Base-by-base conservation (phyloP, 352 stramenopile genomes). In the Peronospora farinosa region DNA sequence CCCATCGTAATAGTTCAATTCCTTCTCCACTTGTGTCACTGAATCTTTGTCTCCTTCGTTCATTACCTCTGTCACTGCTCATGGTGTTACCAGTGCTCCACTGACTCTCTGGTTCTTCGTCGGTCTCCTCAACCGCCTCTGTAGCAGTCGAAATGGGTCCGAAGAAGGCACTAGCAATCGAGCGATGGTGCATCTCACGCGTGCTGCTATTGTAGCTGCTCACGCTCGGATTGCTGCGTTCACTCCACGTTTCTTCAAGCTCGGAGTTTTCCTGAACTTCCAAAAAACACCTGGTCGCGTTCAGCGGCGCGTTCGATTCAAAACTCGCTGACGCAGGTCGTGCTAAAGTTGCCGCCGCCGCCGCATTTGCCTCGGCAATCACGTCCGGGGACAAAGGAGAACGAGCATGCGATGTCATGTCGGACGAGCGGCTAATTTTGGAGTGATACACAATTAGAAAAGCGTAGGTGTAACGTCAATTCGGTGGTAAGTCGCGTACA, bases 181-280 rank as follows among this genome's bases (percentile, higher is more conserved):
- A 51, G 13, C 16, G 55, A 13, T 58, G 69, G 27, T 67, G 42
- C 47, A 60, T 68, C 36, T 70, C 63, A 10, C 73, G 70, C n/a
- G 58, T 57, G 45, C 56, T 67, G 54, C 63, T 81, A 43, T 73
- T 64, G 63, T 69, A 73, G 60, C 67, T 81, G 65, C 65, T 79
- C 41, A 71, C 48, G 47, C 69, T 84, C 13, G 66, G 50, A 38
- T 81, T 81, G 47, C 67, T 79, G 6, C 51, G 53, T 11, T 69
- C 45, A 30, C 67, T 81, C 40, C 65, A 69, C 41, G 27, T 36
- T 13, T 69, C 58, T 8, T 67, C 60, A 15, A 31, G 12, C 5
- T 69, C 60, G 7, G 43, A 52, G 39, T 36, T 44, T 56, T 47
- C 52, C 37, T n/a, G 33, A 19, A 31, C 25, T 16, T 53, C 51